phyloP scores from a whole-genome alignment of 2,329 filamentous ascomycete genomes.

The Elsinoe ampelina region DNA sequence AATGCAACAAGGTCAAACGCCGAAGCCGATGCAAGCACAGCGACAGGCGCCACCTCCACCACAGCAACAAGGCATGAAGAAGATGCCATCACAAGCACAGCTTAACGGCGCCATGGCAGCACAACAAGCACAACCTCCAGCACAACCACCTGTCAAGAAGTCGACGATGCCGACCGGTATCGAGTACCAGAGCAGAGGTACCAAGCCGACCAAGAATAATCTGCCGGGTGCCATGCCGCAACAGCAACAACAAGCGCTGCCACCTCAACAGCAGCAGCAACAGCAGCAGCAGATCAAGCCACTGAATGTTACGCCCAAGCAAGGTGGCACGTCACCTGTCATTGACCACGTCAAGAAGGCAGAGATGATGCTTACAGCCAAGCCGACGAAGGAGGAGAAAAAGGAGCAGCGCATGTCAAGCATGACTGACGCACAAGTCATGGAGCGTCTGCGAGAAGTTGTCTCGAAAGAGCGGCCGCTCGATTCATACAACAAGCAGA shows the following conservation, averaged over 20 bases:
- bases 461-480: slow-evolving; percentile 94
- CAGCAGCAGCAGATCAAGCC: slow-evolving; percentile 37
- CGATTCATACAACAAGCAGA: slow-evolving; percentile 95
- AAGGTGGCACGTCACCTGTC: slow-evolving; percentile 40
- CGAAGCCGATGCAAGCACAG: slow-evolving; percentile 56
- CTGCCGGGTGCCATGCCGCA: slow-evolving; percentile 12
- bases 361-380: slow-evolving; percentile 67
- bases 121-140: slow-evolving; percentile 3
- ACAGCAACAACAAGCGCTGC: slow-evolving; percentile 20
- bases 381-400: slow-evolving; percentile 55
- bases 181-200: slow-evolving; percentile 8
- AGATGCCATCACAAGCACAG: slow-evolving; percentile 12
- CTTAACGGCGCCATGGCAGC: slow-evolving; percentile 22
- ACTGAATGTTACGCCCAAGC: slow-evolving; percentile 41
- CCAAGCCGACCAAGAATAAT: slow-evolving; percentile 22
- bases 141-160: slow-evolving; percentile 11
- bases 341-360: slow-evolving; percentile 75
- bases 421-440: slow-evolving; percentile 95
- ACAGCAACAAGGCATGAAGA: slow-evolving; percentile 33
- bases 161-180: slow-evolving; percentile 17
- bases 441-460: slow-evolving; percentile 87
- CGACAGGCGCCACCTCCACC: slow-evolving; percentile 66
- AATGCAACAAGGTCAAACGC: slow-evolving; percentile 36
- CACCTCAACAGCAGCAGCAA: neutral
- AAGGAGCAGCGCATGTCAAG: slow-evolving; percentile 97